phyloP scores from a whole-genome alignment of 805 yeast species.

The Candida silvatica region DNA sequence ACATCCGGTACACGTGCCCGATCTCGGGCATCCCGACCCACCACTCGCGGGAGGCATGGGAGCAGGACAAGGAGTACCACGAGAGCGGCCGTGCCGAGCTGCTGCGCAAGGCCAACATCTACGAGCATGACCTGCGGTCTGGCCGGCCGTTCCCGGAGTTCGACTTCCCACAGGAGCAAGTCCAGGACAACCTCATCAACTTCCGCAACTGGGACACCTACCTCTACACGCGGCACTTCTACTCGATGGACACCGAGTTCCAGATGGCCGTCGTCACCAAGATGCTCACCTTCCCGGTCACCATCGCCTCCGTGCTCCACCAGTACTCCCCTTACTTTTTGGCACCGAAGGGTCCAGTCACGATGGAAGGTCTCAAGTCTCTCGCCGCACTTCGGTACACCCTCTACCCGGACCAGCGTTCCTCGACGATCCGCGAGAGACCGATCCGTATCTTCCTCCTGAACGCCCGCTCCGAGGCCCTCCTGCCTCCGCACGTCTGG shows the following conservation, averaged over 20 bases:
- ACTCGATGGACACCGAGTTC: slow-evolving; percentile 95
- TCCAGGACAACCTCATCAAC: slow-evolving; percentile 65
- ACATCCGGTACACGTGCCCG: slow-evolving; percentile 84
- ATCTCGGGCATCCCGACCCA: slow-evolving; percentile 95
- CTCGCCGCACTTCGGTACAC: slow-evolving; percentile 89
- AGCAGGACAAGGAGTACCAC: slow-evolving; percentile 68
- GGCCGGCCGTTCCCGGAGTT: slow-evolving; percentile 95
- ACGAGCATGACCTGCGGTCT: slow-evolving; percentile 90
- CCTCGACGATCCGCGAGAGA: slow-evolving; percentile 64
- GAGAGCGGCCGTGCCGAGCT: slow-evolving; percentile 54
- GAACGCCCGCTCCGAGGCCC: slow-evolving; percentile 90
- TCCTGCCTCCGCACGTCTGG: slow-evolving; percentile 94
- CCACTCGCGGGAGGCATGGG: slow-evolving; percentile 86
- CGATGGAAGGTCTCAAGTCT: slow-evolving; percentile 89
- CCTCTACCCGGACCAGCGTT: slow-evolving; percentile 62
- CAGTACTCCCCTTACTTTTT: slow-evolving; percentile 77
- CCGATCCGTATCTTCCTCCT: slow-evolving; percentile 84
- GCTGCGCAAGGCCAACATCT: slow-evolving; percentile 80
- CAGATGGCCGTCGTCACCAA: slow-evolving; percentile 93
- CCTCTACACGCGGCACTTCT: slow-evolving; percentile 86
- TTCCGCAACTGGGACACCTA: slow-evolving; percentile 86
- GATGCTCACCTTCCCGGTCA: slow-evolving; percentile 86
- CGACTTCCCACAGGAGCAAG: slow-evolving; percentile 80
- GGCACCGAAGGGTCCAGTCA: slow-evolving; percentile 79
- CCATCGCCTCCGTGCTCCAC: slow-evolving; percentile 78